Conservation (phyloP, 2,329 filamentous ascomycete genomes). For the Simplicillium sp. region DNA sequence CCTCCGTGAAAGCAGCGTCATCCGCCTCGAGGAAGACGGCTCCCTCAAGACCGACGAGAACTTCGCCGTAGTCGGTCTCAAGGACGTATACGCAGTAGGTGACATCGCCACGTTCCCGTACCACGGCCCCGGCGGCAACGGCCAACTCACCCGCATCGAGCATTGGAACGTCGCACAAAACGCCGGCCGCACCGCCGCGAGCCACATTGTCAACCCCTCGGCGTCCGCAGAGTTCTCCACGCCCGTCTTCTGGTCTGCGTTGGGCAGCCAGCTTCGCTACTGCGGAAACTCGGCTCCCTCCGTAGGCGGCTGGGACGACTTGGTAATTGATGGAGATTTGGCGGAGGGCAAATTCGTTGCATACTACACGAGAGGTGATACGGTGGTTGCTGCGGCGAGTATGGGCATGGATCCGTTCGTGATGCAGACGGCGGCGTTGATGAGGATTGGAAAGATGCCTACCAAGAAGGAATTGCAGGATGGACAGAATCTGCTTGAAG, state of each 20-base stretch:
- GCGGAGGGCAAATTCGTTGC: constrained; percentile 76
- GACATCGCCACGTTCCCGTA: constrained; percentile 96
- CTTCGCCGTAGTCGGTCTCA: constrained; percentile 65
- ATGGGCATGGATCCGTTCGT: constrained; percentile 89
- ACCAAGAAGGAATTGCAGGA: constrained; percentile 65
- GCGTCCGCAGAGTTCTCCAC: constrained; percentile 64
- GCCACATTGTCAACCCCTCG: constrained; percentile 60
- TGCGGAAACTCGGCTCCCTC: constrained; percentile 63
- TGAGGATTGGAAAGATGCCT: constrained; percentile 75
- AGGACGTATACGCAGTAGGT: constrained; percentile 84
- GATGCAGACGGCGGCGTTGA: constrained; percentile 73
- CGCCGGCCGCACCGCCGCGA: constrained; percentile 69
- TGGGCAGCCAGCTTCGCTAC: constrained; percentile 84
- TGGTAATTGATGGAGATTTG: constrained; percentile 69
- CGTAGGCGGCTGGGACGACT: constrained; percentile 69
- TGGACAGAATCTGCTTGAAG: constrained; percentile 42
- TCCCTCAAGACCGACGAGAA: constrained; percentile 72
- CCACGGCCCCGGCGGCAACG: constrained; percentile 74
- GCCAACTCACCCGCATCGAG: constrained; percentile 72
- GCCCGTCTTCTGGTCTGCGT: constrained; percentile 92
- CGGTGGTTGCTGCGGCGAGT: constrained; percentile 78
- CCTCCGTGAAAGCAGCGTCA: constrained; percentile 59
- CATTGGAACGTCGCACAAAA: constrained; percentile 99
- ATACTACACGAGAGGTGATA: constrained; percentile 81
- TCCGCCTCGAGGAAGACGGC: constrained; percentile 74